Evolutionary conservation across 768 basidiomycete species (phyloP).

Genomic region (Agaricus blazei): DNA sequence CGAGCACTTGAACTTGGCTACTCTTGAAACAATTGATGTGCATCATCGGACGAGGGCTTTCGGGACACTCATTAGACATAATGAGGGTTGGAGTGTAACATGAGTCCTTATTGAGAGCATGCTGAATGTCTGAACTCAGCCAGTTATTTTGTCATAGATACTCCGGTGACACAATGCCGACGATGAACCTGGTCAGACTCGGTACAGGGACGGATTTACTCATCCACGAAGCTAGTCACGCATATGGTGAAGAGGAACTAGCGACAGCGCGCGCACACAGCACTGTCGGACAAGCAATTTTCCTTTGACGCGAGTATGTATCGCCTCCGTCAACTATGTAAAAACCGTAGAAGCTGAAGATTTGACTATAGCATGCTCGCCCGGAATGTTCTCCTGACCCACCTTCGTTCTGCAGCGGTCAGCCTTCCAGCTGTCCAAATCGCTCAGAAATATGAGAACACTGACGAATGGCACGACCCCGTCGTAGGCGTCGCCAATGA

Average conservation of each 20-base stretch:
- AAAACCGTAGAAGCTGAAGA: not conserved
- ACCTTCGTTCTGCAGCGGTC: slow-evolving; percentile 65
- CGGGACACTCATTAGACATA: slow-evolving; percentile 63
- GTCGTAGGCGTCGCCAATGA: slow-evolving; percentile 78
- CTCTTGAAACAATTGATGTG: slow-evolving; percentile 66
- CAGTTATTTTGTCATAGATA: slow-evolving; percentile 47
- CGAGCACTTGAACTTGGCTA: slow-evolving; percentile 47
- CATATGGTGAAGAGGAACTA: slow-evolving; percentile 65
- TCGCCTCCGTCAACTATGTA: not conserved
- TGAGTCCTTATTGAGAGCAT: slow-evolving; percentile 28
- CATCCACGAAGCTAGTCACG: slow-evolving; percentile 93
- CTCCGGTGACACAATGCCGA: slow-evolving; percentile 87
- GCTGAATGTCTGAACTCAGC: slow-evolving; percentile 25
- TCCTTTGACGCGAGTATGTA: not conserved
- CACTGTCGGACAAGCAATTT: not conserved
- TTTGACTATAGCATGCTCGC: slow-evolving; percentile 68
- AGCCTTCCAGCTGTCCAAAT: slow-evolving; percentile 24
- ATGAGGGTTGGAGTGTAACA: slow-evolving; percentile 74
- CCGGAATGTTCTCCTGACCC: slow-evolving; percentile 80
- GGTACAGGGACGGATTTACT: slow-evolving; percentile 71
- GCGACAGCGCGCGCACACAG: not conserved
- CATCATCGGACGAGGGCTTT: slow-evolving; percentile 70
- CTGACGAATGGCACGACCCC: slow-evolving; percentile 21
- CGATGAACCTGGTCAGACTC: slow-evolving; percentile 55
- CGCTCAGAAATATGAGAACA: slow-evolving; percentile 7